Evolutionary conservation across 352 stramenopile species (phyloP), one percentile per base, ranked within the genome.

Genomic region (Pythium dissotocum): DNA sequence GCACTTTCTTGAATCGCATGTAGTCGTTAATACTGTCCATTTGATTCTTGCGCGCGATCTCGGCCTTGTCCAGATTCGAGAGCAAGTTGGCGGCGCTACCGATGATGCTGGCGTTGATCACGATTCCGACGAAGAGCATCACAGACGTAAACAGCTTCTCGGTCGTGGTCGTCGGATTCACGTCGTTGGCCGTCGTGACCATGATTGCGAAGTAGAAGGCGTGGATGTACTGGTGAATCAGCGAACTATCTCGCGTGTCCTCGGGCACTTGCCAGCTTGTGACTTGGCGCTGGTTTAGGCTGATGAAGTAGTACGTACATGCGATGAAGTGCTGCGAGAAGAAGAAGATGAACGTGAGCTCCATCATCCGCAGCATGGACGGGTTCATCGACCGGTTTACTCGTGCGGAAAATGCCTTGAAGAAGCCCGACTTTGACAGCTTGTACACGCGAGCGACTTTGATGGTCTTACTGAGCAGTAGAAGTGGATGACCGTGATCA

Each of bases 21-120:
- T 91, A 92, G 64, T 88, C 82, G 64, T 94, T 91, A 51, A 94
- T 91, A 10, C 67, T 80, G 67, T 91, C 83, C 71, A 94, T 86
- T 51, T 94, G 82, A 53, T 88, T 84, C 65, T 94, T 92, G 6
- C 85, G 82, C 0, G 82, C 82, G 18, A 92, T 89, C 55, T 85
- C 79, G 12, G 80, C 79, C 32, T 91, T 90, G 75, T 92, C 82
- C 36, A 94, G 61, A 46, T 94, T 94, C 7, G 81, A 79, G 7
- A 94, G 66, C 48, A 94, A 58, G 52, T 91, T 94, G 5, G 83
- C 79, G 16, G 83, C 83, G 32, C 80, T 90, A 79, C 85, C 85
- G 33, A 94, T 91, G 66, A 92, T 94, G 56, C 76, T 88, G 55
- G 83, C 83, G 68, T 94, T 94, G 70, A 91, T 87, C 1, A 89